Base-by-base conservation (phyloP, 768 basidiomycete species). In the Sporobolomyces roseus region DNA sequence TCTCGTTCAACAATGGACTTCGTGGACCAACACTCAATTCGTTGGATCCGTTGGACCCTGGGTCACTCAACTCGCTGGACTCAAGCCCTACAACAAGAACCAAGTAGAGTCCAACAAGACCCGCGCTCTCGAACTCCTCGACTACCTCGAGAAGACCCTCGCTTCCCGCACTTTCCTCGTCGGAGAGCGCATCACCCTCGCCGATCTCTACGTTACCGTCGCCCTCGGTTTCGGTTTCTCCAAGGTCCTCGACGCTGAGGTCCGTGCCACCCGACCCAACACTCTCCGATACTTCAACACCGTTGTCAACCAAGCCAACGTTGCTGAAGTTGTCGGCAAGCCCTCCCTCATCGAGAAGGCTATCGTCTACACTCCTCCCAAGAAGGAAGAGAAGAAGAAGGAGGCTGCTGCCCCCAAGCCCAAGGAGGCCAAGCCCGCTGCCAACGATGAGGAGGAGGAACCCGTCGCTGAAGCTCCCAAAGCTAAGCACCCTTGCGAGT, bases 401-500 rank as follows among this genome's bases (percentile, higher is more conserved):
- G 77, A 70, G 50, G 74, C 71, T 52, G 68, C 72, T 65, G 74
- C 71, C 49, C 70, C 72, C 67, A 55, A 79, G 74, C 75, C 77
- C 76, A 70, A 77, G 72, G 58, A 32, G 2, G 73, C 65, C 25
- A 65, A 66, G 65, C 66, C 70, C 46, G 65, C 54, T n/a, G 64
- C 58, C 35, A 52, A 29, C 50, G 66, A 73, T 9, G 79, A 78
- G 29, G 73, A 69, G 60, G 72, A 74, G 43, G 87, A 88, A 0
- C 75, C 83, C 52, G 86, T 88, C 32, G 86, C 88, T 29, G 85
- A 84, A 56, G 91, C 89, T 80, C 91, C 93, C 74, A 94, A 94
- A 79, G 84, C 80, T 65, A 93, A 93, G 85, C 94, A 96, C 84
- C 94, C 94, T 32, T 86, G 94, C 60, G 94, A 96, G 72, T 83